Percentiles rank a stretch among this genome's conserved stretches.
Evolutionary conservation across 129 eudicot genomes (phyloP).

Genomic region (Mikania micrantha): DNA sequence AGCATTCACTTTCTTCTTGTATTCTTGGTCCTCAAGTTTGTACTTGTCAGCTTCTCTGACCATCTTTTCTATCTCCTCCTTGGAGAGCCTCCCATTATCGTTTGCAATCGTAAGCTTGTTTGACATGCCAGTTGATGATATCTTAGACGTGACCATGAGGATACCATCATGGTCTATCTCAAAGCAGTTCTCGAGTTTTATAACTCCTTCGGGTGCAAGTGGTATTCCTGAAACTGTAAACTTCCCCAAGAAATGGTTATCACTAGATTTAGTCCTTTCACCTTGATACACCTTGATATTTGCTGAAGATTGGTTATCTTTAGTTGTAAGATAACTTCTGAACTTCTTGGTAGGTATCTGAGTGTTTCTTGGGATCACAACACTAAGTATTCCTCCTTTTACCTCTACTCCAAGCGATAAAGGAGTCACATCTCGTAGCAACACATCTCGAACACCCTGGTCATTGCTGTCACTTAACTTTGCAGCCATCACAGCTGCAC

Average conservation of each 20-base stretch:
- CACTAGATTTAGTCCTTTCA: constrained; percentile 3
- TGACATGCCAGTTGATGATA: neutral
- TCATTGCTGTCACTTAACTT: constrained; percentile 1
- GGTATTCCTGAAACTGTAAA: constrained; percentile 8
- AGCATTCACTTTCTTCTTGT: neutral
- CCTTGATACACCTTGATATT: constrained; percentile 8
- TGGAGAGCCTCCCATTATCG: no score
- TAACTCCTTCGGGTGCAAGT: neutral
- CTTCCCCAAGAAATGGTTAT: constrained; percentile 15
- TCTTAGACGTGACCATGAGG: constrained; percentile 3
- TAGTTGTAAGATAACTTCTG: neutral
- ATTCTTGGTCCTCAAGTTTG: no score
- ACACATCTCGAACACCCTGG: neutral
- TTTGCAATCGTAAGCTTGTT: neutral
- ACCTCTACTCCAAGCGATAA: constrained; percentile 11
- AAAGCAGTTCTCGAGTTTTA: neutral
- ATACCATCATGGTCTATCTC: constrained; percentile 15
- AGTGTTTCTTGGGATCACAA: constrained; percentile 20
- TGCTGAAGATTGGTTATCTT: neutral
- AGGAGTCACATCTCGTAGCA: constrained; percentile 7
- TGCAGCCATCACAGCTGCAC: constrained; percentile 12
- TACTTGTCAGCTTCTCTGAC: no score
- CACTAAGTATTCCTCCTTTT: neutral
- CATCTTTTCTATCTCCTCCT: no score
- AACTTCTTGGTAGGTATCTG: constrained; percentile 4